A percentile compares a stretch with the other conserved stretches of the same genome.
Evolutionary conservation across 768 basidiomycete species (phyloP).

Genomic region (Lactarius deliciosus): DNA sequence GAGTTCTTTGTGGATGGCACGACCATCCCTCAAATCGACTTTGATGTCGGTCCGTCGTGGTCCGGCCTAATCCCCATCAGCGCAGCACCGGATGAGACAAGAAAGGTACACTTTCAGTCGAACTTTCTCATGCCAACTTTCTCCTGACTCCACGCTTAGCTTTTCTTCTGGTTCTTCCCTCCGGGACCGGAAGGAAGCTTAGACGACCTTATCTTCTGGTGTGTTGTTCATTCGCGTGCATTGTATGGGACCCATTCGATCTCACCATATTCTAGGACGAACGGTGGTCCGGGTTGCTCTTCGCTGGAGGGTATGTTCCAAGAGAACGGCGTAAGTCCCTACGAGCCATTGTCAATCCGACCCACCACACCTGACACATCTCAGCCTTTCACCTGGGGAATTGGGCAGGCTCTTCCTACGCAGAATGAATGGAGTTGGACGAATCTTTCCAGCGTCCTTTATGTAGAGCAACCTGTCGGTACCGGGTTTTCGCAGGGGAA

Average conservation of each 20-base stretch:
- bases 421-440: conserved; percentile 75
- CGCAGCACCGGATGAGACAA: conserved; percentile 55
- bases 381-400: conserved; percentile 68
- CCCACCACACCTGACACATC: not conserved
- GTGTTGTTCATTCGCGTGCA: conserved; percentile 29
- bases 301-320: conserved; percentile 70
- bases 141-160: conserved; percentile 39
- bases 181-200: conserved; percentile 69
- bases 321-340: conserved; percentile 67
- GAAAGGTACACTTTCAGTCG: conserved; percentile 49
- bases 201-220: conserved; percentile 79
- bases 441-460: conserved; percentile 71
- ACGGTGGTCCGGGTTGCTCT: conserved; percentile 80
- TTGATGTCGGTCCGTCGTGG: conserved; percentile 76
- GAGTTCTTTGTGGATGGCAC: conserved; percentile 72
- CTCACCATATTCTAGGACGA: conserved; percentile 50
- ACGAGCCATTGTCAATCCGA: not conserved
- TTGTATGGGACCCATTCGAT: not conserved
- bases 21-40: conserved; percentile 64
- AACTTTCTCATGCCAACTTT: not conserved
- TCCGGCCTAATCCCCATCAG: conserved; percentile 74
- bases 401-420: conserved; percentile 62
- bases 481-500: conserved; percentile 74
- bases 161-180: conserved; percentile 87
- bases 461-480: conserved; percentile 78